phyloP scores from a whole-genome alignment of 192 early-diverging fungal species.

The Glomus cerebriforme region DNA sequence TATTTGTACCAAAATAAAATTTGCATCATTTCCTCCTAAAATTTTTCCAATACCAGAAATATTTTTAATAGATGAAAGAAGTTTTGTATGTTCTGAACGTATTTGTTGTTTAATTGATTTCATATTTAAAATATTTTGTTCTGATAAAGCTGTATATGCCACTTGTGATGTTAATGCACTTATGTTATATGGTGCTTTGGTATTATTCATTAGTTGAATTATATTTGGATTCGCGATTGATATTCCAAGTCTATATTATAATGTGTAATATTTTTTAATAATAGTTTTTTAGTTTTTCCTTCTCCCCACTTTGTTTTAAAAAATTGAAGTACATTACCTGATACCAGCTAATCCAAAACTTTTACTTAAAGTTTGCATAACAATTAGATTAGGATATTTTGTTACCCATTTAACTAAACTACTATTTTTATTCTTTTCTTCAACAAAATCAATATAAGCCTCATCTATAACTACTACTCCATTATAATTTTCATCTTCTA shows the following conservation, averaged over 20 bases:
- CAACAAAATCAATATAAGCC: constrained; percentile 97
- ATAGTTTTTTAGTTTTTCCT: too few relatives aligned
- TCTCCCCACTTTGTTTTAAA: too few relatives aligned
- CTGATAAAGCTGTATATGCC: constrained; percentile 77
- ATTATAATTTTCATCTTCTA: constrained; percentile 68
- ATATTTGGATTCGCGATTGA: constrained; percentile 78
- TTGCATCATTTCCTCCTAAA: constrained; percentile 88
- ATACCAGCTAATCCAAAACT: constrained; percentile 98
- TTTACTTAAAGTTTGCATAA: constrained; percentile 98
- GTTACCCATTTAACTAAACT: constrained; percentile 76
- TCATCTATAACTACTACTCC: constrained; percentile 98
- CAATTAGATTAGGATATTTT: constrained; percentile 90
- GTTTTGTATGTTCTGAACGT: constrained; percentile 60
- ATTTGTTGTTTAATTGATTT: constrained; percentile 59
- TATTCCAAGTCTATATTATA: constrained; percentile 87
- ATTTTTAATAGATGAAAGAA: constrained; percentile 64
- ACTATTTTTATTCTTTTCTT: constrained; percentile 55
- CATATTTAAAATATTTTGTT: constrained; percentile 71
- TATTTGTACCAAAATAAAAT: constrained; percentile 92
- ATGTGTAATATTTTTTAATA: too few relatives aligned
- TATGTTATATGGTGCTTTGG: constrained; percentile 99
- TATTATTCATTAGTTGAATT: constrained; percentile 90
- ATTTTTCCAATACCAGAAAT: constrained; percentile 73
- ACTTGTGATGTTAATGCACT: constrained; percentile 81
- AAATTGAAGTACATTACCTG: constrained; percentile 66